These are phyloP conservation scores for Hypoxylon subgilvum DNA, from an alignment of 495 filamentous ascomycete species.

Conservation along the genomic window DNA sequence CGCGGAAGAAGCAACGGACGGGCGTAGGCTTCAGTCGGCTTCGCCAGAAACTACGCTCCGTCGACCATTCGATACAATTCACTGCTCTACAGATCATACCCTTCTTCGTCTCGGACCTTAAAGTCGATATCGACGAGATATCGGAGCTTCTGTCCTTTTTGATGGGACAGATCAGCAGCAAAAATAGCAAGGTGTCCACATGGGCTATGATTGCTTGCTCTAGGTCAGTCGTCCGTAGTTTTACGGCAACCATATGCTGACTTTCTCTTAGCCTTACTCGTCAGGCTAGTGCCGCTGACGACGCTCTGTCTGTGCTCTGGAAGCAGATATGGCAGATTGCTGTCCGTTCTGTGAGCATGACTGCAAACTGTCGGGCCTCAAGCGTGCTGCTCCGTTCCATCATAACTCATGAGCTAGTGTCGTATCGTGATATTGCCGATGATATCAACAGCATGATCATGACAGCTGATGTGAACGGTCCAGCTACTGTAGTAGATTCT, in stretches of 20 bases:
- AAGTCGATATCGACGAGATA: slow-evolving; percentile 47
- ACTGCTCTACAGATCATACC: slow-evolving; percentile 80
- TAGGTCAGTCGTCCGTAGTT: slow-evolving; percentile 50
- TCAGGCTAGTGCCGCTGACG: slow-evolving; percentile 30
- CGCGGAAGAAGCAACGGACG: slow-evolving; percentile 69
- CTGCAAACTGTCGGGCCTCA: slow-evolving; percentile 75
- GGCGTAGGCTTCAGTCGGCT: slow-evolving; percentile 64
- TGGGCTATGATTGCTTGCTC: slow-evolving; percentile 67
- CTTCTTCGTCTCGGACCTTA: slow-evolving; percentile 62
- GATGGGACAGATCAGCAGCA: slow-evolving; percentile 43
- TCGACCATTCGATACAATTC: slow-evolving; percentile 61
- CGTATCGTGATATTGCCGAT: slow-evolving; percentile 66
- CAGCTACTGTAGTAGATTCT: slow-evolving; percentile 77
- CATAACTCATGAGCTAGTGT: slow-evolving; percentile 65
- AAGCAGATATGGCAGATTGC: slow-evolving; percentile 76
- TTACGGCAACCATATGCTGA: slow-evolving; percentile 22
- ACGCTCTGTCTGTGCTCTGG: slow-evolving; percentile 58
- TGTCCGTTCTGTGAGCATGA: slow-evolving; percentile 70
- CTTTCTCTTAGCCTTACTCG: slow-evolving; percentile 30
- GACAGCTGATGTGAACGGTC: slow-evolving; percentile 80
- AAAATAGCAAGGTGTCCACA: slow-evolving; percentile 47
- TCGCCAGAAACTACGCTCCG: slow-evolving; percentile 63
- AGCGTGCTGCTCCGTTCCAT: slow-evolving; percentile 76
- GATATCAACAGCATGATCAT: slow-evolving; percentile 71
- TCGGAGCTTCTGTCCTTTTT: slow-evolving; percentile 45